Percentiles rank a stretch among this genome's conserved stretches.
Evolutionary conservation across 108 stramenopile species (phyloP).

Genomic region (Skeletonema grethae): DNA sequence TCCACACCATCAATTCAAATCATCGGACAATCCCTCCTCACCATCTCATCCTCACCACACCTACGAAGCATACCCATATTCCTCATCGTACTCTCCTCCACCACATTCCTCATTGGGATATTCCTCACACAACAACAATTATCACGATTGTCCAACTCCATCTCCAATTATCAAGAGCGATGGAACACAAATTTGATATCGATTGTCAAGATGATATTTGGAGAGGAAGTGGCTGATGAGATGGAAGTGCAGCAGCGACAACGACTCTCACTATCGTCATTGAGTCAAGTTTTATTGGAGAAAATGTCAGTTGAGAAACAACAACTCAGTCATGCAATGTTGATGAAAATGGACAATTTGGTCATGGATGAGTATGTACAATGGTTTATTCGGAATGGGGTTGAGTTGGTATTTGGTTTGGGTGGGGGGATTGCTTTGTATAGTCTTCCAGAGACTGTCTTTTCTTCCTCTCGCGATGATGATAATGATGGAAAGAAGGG

Average conservation of each 20-base stretch:
- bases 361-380: conserved; percentile 32
- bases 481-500: background rate
- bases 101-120: conserved; percentile 23
- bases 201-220: background rate
- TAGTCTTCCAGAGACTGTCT: conserved; percentile 30
- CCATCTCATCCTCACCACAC: conserved; percentile 27
- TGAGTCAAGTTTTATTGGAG: background rate
- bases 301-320: no score
- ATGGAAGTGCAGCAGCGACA: background rate
- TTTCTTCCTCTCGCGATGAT: background rate
- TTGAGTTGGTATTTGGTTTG: conserved; percentile 15
- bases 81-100: conserved; percentile 21
- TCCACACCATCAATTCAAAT: background rate
- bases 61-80: conserved; percentile 27
- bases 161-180: background rate
- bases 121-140: conserved; percentile 8
- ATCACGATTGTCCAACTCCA: background rate
- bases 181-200: background rate
- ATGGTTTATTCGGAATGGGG: conserved; percentile 5
- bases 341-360: conserved; percentile 20
- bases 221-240: background rate
- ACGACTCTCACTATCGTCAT: background rate
- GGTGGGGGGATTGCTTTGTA: conserved; percentile 29
- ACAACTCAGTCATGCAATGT: background rate
- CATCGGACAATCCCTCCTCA: conserved; percentile 12